Base-by-base conservation (phyloP, 331 rosid genomes). In the Dryas integrifolia region DNA sequence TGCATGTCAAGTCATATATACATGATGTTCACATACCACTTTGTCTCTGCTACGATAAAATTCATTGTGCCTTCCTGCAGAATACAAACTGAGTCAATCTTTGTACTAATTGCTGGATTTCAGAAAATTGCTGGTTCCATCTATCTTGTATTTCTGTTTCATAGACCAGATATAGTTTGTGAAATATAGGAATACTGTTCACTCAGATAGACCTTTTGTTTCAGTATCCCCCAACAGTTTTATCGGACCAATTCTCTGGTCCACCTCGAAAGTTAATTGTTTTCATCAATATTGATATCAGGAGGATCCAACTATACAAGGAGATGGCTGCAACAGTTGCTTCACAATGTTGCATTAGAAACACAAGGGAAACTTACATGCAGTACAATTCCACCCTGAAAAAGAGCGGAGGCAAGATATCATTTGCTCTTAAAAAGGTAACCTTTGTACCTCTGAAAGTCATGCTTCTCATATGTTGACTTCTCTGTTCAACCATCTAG, bases 271-370 rank as follows among this genome's bases (percentile, higher is more conserved):
- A 65, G 14, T 53, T n/a, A 16, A 14, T 70, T 35, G 65, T 40
- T 14, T 63, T 56, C 18, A 44, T 77, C 55, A 38, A 45, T 81
- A 18, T 18, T 18, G 57, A 5, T 72, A 74, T 53, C 94, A 93
- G 97, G 97, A 93, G 44, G 98, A 93, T 75, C 91, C 85, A 71
- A 77, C 88, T 15, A 83, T 18, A 18, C 87, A 14, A 77, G 82
- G 83, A 83, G 80, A 77, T 86, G 89, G 94, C 84, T 90, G 43
- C 85, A 86, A 21, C 89, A 82, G 60, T 70, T 93, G 88, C 87
- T 87, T 65, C 85, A 71, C 73, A 93, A 87, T 45, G 90, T 90
- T 15, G 88, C 21, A 18, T 18, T 18, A 18, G 21, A 18, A 18
- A 18, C 21, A 18, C 21, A 18, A 18, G 21, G 21, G 21, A 18